A percentile compares a stretch with the other conserved stretches of the same genome.
These are phyloP conservation scores for Bassia scoparia DNA, from an alignment of 148 eudicot species.

Conservation along the genomic window DNA sequence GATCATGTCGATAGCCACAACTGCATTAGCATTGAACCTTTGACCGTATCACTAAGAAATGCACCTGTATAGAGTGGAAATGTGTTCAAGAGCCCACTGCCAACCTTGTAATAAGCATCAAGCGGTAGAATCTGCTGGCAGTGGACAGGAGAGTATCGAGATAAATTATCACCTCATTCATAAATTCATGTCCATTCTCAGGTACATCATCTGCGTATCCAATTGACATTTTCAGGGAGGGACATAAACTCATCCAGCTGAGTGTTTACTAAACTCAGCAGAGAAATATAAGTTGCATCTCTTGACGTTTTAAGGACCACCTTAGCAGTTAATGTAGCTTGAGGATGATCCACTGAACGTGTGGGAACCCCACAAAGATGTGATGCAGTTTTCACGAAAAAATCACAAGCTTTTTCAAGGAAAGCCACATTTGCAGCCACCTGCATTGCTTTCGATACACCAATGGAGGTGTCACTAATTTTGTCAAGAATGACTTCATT, in stretches of 20 bases:
- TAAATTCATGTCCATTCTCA: slow-evolving; percentile 52
- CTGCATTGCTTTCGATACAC: slow-evolving; percentile 91
- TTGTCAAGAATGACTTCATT: slow-evolving; percentile 65
- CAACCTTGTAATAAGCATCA: slow-evolving; percentile 82
- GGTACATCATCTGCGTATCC: slow-evolving; percentile 78
- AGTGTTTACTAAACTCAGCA: slow-evolving; percentile 57
- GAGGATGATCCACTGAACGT: slow-evolving; percentile 58
- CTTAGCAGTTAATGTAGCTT: slow-evolving; percentile 65
- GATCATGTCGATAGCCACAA: slow-evolving; percentile 61
- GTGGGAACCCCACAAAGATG: slow-evolving; percentile 68
- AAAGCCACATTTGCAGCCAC: slow-evolving; percentile 83
- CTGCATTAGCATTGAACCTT: slow-evolving; percentile 86
- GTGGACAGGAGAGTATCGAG: slow-evolving; percentile 77
- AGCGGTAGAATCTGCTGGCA: slow-evolving; percentile 82
- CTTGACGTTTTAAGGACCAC: slow-evolving; percentile 77
- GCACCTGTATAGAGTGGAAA: slow-evolving; percentile 65
- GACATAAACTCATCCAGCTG: slow-evolving; percentile 70
- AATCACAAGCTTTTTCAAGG: slow-evolving; percentile 84
- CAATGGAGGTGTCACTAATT: slow-evolving; percentile 55
- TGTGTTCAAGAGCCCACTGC: slow-evolving; percentile 86
- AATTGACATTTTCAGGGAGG: slow-evolving; percentile 65
- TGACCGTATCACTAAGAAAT: slow-evolving; percentile 74
- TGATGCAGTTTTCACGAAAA: slow-evolving; percentile 72
- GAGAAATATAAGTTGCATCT: slow-evolving; percentile 77
- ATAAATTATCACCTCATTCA: slow-evolving; percentile 68